Evolutionary conservation across 805 yeast species (phyloP).

Genomic region (Osmozyma mogii): DNA sequence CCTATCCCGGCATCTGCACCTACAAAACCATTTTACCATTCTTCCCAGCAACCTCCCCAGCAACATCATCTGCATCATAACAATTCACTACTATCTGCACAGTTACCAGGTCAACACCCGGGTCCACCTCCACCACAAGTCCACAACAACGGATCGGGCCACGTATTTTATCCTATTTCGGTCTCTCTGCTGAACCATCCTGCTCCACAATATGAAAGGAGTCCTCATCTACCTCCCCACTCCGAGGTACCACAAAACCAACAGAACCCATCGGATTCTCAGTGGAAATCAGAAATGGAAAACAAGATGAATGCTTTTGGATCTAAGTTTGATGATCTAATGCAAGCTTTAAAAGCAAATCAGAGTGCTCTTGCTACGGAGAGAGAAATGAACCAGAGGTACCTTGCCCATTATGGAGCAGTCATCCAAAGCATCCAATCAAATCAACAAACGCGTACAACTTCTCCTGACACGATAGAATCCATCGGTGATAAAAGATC

Average conservation of each 20-base stretch:
- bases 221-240: not conserved
- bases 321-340: slow-evolving; percentile 28
- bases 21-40: too few species aligned
- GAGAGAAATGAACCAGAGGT: slow-evolving; percentile 8
- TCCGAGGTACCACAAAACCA: not conserved
- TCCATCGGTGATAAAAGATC: too few species aligned
- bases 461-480: too few species aligned
- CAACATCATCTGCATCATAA: too few species aligned
- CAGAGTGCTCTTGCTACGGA: slow-evolving; percentile 21
- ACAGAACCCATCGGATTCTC: slow-evolving; percentile 9
- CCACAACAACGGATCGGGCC: too few species aligned
- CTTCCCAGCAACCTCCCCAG: slow-evolving; percentile 1
- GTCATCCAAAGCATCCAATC: too few species aligned
- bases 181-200: too few species aligned
- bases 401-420: not conserved
- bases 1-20: too few species aligned
- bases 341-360: slow-evolving; percentile 25
- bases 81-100: too few species aligned
- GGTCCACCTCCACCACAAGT: not conserved
- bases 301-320: slow-evolving; percentile 28
- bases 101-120: not conserved
- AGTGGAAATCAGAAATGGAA: slow-evolving; percentile 31
- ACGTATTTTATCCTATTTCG: too few species aligned
- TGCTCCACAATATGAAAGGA: not conserved
- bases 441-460: too few species aligned